phyloP scores from a whole-genome alignment of 805 yeast genomes.

The Tetrapisispora nanseiensis region DNA sequence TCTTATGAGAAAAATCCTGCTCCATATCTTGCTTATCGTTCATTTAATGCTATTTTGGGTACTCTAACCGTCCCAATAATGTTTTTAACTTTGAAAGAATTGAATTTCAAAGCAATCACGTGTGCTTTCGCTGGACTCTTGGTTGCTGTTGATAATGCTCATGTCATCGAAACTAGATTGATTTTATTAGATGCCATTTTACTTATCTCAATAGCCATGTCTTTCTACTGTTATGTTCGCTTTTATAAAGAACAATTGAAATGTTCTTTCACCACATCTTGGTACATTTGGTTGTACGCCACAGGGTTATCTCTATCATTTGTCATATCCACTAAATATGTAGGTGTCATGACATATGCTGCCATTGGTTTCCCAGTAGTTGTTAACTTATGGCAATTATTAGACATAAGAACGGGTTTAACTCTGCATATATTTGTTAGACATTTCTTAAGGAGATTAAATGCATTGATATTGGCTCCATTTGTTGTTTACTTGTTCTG shows the following conservation, averaged over 20 bases:
- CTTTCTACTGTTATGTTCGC: constrained; percentile 68
- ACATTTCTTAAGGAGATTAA: constrained; percentile 69
- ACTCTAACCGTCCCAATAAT: constrained; percentile 73
- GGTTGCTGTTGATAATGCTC: constrained; percentile 83
- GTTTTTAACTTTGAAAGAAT: constrained; percentile 76
- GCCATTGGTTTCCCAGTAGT: constrained; percentile 82
- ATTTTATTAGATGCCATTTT: constrained; percentile 88
- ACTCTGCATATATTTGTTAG: constrained; percentile 44
- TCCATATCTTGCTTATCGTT: constrained; percentile 78
- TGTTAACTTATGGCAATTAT: constrained; percentile 78
- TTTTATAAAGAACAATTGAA: constrained; percentile 61
- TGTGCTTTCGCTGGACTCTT: constrained; percentile 67
- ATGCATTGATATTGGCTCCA: constrained; percentile 68
- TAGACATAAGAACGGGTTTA: constrained; percentile 63
- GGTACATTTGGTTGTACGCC: constrained; percentile 82
- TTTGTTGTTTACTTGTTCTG: constrained; percentile 73
- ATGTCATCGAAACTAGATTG: constrained; percentile 80
- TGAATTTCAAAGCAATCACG: constrained; percentile 69
- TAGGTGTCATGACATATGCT: constrained; percentile 85
- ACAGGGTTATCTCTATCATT: constrained; percentile 85
- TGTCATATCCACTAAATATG: constrained; percentile 92
- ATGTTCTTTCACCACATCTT: constrained; percentile 52
- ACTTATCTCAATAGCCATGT: constrained; percentile 69
- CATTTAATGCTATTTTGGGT: constrained; percentile 73
- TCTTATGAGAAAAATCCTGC: constrained; percentile 67